Conservation (phyloP, 2,329 filamentous ascomycete species). For the Trichoderma pleuroti region DNA sequence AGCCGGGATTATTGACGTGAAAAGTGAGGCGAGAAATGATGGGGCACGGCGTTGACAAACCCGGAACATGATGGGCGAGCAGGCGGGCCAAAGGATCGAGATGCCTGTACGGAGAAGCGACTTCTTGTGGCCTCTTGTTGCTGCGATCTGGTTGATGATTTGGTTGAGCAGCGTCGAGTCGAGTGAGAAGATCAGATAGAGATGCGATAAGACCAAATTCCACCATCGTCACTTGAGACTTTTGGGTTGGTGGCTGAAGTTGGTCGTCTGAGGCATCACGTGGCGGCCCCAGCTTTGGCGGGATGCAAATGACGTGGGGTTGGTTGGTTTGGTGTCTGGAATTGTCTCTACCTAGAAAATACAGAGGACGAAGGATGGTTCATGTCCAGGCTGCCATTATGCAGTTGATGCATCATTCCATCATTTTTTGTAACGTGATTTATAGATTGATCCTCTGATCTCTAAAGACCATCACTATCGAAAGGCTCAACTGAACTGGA, state of each 20-base stretch:
- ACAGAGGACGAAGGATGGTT: background rate
- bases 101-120: background rate
- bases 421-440: background rate
- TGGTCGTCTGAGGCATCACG: background rate
- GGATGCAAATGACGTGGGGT: background rate
- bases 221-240: background rate
- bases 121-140: background rate
- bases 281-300: background rate
- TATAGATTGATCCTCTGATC: background rate
- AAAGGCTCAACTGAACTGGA: background rate
- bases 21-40: background rate
- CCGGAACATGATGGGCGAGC: slow-evolving; percentile 22
- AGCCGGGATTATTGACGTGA: background rate
- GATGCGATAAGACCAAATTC: background rate
- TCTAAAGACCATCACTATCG: background rate
- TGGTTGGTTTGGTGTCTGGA: background rate
- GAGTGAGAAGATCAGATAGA: background rate
- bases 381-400: background rate
- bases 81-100: background rate
- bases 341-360: background rate
- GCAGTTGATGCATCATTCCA: background rate
- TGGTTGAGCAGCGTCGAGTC: background rate
- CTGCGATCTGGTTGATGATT: background rate
- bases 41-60: slow-evolving; percentile 15
- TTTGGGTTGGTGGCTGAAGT: background rate